These are phyloP conservation scores for Hortiboletus campestris DNA, from an alignment of 768 basidiomycete genomes.

Conservation along the genomic window DNA sequence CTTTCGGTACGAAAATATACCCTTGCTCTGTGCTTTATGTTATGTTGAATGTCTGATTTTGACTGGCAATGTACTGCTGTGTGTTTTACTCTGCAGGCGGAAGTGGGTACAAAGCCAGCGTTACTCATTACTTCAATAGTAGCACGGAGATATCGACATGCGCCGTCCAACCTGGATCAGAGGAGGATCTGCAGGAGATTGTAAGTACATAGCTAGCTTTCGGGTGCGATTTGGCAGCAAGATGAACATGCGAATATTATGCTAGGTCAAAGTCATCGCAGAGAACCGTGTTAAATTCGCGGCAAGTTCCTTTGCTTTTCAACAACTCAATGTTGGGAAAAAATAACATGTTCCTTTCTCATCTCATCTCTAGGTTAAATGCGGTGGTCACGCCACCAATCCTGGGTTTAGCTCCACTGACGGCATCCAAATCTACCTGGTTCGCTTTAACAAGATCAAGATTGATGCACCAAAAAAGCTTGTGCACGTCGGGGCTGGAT, in stretches of 20 bases:
- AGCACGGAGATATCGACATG: constrained; percentile 4
- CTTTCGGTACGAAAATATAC: not conserved
- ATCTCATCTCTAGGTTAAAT: constrained; percentile 25
- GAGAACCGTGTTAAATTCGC: constrained; percentile 8
- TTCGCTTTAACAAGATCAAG: constrained; percentile 20
- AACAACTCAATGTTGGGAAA: not conserved
- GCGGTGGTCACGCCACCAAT: constrained; percentile 30
- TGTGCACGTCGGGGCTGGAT: constrained; percentile 26
- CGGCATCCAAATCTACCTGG: constrained; percentile 29
- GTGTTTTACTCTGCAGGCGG: constrained; percentile 1
- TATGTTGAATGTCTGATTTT: not conserved
- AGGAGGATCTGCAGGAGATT: constrained; percentile 2
- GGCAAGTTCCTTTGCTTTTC: not conserved
- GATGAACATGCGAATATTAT: not conserved
- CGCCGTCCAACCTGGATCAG: constrained; percentile 14
- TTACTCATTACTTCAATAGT: constrained; percentile 10
- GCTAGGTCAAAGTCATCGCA: constrained; percentile 6
- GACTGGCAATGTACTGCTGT: not conserved
- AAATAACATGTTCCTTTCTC: not conserved
- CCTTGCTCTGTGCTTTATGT: not conserved
- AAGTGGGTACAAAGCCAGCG: constrained; percentile 10
- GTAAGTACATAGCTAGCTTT: not conserved
- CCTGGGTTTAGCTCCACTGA: constrained; percentile 31
- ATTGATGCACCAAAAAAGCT: not conserved
- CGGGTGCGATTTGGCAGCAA: too few relatives aligned